phyloP scores from a whole-genome alignment of 2,329 filamentous ascomycete genomes.

The Penicillium vulpinum region DNA sequence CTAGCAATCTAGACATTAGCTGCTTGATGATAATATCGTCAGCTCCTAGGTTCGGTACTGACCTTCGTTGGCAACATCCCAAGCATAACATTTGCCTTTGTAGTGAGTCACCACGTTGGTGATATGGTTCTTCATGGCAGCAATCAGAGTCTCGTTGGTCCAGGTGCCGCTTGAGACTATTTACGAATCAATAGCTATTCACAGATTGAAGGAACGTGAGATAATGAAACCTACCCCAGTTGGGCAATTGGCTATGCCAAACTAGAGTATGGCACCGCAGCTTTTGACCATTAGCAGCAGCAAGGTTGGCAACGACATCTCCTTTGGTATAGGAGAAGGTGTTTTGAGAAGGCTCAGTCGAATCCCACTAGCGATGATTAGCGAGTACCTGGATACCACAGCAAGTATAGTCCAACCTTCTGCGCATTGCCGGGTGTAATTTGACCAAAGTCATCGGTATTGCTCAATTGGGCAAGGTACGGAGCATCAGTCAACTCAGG shows the following conservation, averaged over 20 bases:
- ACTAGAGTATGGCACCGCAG: conserved; percentile 64
- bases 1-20: conserved; percentile 15
- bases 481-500: conserved; percentile 53
- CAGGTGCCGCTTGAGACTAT: conserved; percentile 52
- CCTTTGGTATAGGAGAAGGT: conserved; percentile 61
- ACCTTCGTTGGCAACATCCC: conserved; percentile 46
- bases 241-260: conserved; percentile 51
- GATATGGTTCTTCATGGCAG: conserved; percentile 53
- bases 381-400: no score
- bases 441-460: conserved; percentile 64
- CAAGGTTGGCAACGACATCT: conserved; percentile 50
- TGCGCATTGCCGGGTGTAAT: conserved; percentile 65
- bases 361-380: conserved; percentile 54
- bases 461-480: conserved; percentile 59
- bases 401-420: conserved; percentile 38
- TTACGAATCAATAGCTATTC: not conserved
- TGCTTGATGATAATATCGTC: not conserved
- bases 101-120: conserved; percentile 39
- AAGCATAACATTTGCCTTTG: conserved; percentile 39
- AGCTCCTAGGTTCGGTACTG: not conserved
- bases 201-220: no score
- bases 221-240: conserved; percentile 52
- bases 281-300: conserved; percentile 45
- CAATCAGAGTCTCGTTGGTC: conserved; percentile 59
- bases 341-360: conserved; percentile 58